These are phyloP conservation scores for Kurtzmaniella quercitrusa DNA, from an alignment of 1,139 yeast genomes.

Conservation along the genomic window DNA sequence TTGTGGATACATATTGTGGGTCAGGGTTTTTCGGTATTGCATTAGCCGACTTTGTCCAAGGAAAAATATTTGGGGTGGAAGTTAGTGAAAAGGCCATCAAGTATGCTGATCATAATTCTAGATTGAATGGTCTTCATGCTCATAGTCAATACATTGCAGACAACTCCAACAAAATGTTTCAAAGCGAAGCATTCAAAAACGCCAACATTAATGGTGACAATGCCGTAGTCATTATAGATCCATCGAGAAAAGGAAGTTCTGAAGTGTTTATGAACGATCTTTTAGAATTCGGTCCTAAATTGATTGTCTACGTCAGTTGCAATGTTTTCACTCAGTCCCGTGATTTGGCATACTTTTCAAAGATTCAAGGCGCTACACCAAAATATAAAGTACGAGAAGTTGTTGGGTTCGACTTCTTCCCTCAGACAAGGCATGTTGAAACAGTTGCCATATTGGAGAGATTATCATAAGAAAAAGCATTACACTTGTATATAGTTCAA, in stretches of 20 bases:
- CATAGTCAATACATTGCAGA: constrained; percentile 36
- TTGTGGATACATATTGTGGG: constrained; percentile 46
- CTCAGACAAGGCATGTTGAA: constrained; percentile 48
- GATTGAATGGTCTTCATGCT: constrained; percentile 32
- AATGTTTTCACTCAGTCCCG: constrained; percentile 47
- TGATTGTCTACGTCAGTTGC: constrained; percentile 41
- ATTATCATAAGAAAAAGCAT: constrained; percentile 1
- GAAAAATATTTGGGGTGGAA: constrained; percentile 44
- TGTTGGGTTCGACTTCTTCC: constrained; percentile 45
- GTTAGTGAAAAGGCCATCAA: constrained; percentile 28
- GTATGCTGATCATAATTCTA: constrained; percentile 39
- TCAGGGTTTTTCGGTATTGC: constrained; percentile 45
- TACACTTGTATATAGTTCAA: constrained; percentile 6
- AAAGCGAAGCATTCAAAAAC: constrained; percentile 20
- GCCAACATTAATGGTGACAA: constrained; percentile 27
- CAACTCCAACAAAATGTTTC: constrained; percentile 33
- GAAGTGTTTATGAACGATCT: constrained; percentile 31
- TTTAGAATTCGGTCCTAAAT: constrained; percentile 32
- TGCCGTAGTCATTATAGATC: constrained; percentile 42
- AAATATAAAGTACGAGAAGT: constrained; percentile 29
- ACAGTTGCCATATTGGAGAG: constrained; percentile 35
- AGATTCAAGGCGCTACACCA: constrained; percentile 16
- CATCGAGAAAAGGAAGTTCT: constrained; percentile 43
- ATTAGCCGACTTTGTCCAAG: constrained; percentile 27
- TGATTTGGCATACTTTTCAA: constrained; percentile 30